Evolutionary conservation across 306 rosid genomes (phyloP).

Genomic region (Castanea sativa): DNA sequence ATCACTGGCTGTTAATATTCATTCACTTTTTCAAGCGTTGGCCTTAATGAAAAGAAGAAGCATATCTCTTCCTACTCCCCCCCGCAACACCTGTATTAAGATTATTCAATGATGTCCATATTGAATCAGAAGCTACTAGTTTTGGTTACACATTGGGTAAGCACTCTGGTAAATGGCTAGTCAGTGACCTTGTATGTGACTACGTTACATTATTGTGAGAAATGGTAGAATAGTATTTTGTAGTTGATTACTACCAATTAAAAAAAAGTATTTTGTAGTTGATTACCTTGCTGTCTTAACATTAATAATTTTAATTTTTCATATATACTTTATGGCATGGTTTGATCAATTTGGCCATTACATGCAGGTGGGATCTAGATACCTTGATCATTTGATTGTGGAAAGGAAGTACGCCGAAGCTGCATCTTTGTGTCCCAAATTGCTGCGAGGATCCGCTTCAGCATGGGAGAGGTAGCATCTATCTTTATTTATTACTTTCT

Average conservation of each 20-base stretch:
- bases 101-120: neutral
- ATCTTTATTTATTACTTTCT: conserved; percentile 8
- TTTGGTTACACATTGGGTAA: neutral
- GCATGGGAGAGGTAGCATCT: conserved; percentile 90
- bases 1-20: too few species aligned
- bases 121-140: neutral
- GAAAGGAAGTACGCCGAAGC: conserved; percentile 96
- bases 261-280: neutral
- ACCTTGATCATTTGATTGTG: conserved; percentile 96
- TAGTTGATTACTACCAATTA: too few species aligned
- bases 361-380: conserved; percentile 86
- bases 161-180: neutral
- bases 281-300: neutral
- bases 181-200: neutral
- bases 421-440: conserved; percentile 89
- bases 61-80: neutral
- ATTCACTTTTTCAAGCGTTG: neutral
- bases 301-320: neutral
- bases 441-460: conserved; percentile 83
- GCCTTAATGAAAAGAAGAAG: neutral
- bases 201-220: neutral
- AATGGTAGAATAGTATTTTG: neutral
- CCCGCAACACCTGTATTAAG: neutral
- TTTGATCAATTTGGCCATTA: conserved; percentile 12
- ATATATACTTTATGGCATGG: neutral